Evolutionary conservation across 768 basidiomycete genomes (phyloP).

Genomic region (Mycena kentingensis): DNA sequence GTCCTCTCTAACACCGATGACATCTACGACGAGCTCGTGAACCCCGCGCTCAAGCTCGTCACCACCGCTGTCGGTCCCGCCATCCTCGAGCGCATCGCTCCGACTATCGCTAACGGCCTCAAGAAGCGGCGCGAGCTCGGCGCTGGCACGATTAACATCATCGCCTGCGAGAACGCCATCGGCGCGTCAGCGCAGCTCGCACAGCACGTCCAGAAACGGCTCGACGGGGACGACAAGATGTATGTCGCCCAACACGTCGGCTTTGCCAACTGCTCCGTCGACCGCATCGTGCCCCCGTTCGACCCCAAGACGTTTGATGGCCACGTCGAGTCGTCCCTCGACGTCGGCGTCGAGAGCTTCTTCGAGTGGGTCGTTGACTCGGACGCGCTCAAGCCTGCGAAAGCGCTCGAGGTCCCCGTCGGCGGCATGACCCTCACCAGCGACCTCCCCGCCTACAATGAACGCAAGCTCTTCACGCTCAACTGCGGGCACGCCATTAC

Average conservation of each 20-base stretch:
- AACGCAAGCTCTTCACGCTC: conserved; percentile 46
- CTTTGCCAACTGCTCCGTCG: conserved; percentile 45
- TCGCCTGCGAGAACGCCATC: conserved; percentile 45
- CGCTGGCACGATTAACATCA: conserved; percentile 33
- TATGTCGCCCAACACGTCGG: conserved; percentile 36
- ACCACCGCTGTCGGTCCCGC: conserved; percentile 41
- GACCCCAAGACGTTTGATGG: conserved; percentile 7
- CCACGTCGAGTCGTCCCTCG: conserved; percentile 27
- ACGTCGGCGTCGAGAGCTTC: conserved; percentile 44
- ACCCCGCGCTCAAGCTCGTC: conserved; percentile 28
- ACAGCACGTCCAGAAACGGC: conserved; percentile 30
- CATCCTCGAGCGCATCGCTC: conserved; percentile 37
- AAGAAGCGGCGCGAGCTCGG: conserved; percentile 27
- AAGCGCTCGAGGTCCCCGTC: conserved; percentile 30
- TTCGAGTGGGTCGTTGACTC: conserved; percentile 43
- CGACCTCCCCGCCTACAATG: conserved; percentile 38
- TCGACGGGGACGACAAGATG: conserved; percentile 28
- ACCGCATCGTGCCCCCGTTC: conserved; percentile 38
- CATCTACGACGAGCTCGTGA: conserved; percentile 16
- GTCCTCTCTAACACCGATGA: conserved; percentile 20
- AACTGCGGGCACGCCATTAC: conserved; percentile 43
- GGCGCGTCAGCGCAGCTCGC: conserved; percentile 35
- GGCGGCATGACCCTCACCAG: conserved; percentile 30
- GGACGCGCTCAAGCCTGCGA: conserved; percentile 28
- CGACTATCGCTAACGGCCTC: conserved; percentile 36